Base-by-base conservation (phyloP, 345 rosid genomes). In the Trapa incisa region DNA sequence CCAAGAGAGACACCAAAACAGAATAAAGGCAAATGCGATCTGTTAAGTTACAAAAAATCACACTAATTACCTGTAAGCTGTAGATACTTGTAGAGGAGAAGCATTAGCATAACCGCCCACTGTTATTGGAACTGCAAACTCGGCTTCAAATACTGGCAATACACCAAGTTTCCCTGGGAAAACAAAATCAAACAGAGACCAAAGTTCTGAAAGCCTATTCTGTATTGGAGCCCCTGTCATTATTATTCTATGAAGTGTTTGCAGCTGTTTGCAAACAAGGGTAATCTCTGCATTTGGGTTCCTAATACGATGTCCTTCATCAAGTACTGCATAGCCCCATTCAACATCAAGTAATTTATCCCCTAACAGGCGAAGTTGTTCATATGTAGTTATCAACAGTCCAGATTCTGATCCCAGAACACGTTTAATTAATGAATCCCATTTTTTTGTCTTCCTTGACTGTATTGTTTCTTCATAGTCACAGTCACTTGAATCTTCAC, bases 161-260 rank as follows among this genome's bases (percentile, higher is more conserved):
- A 94, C 97, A 37, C 99, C 99, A 74, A 91, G 72, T 76, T 94
- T 94, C 52, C 99, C 97, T 37, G 99, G 99, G 80, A 94, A 94
- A 71, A 94, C 97, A 78, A 94, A 94, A 86, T 91, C 99, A 77
- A 94, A 94, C 74, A 94, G 76, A 73, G 97, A 94, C 97, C 99
- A 94, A 37, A 94, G 77, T 74, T 94, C 99, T 17, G 84, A 77
- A 71, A 94, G 84, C 81, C 82, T 91, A 79, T 94, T 94, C 80
- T 94, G 97, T 73, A 94, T 94, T 41, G 99, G 99, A 71, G 99
- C 87, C 3, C 99, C 99, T 36, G 96, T 94, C 99, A 94, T 91
- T 70, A 94, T 91, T 70, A 94, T 80, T 4, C 96, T 87, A 66
- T 94, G 96, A 78, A 91, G 87, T 6, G 97, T 94, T 82, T 91